Percentiles rank a stretch among this genome's conserved stretches.
Conservation (phyloP, 345 rosid species). For the Eucalyptus marginata region DNA sequence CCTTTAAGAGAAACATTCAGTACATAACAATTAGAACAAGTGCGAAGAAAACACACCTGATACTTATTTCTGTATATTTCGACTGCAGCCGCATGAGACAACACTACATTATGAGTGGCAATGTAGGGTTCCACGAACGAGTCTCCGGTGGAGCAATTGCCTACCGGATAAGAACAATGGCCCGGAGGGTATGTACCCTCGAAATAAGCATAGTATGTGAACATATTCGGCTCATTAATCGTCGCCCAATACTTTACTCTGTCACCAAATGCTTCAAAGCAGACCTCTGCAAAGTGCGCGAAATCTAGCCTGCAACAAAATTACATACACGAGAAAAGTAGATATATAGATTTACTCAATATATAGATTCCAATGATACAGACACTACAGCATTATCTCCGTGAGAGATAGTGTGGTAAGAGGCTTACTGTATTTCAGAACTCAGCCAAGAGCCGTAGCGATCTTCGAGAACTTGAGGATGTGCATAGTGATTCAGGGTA, state of each 20-base stretch:
- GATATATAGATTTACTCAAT: background rate
- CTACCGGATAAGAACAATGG: conserved; percentile 29
- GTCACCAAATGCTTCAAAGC: conserved; percentile 52
- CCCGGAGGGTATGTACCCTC: conserved; percentile 29
- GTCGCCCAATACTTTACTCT: conserved; percentile 57
- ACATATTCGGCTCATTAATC: conserved; percentile 44
- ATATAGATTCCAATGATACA: background rate
- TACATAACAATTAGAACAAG: background rate
- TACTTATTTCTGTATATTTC: conserved; percentile 9
- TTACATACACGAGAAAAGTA: background rate
- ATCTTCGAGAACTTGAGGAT: conserved; percentile 5
- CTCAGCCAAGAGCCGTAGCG: conserved; percentile 12
- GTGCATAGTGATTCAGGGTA: conserved; percentile 5
- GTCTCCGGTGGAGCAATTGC: conserved; percentile 40
- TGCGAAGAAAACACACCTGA: background rate
- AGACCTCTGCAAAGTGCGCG: conserved; percentile 30
- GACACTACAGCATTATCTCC: background rate
- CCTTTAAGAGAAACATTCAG: background rate
- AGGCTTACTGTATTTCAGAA: conserved; percentile 2
- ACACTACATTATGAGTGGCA: conserved; percentile 38
- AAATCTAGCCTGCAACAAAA: conserved; percentile 38
- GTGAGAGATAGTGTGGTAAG: background rate
- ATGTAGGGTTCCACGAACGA: conserved; percentile 43
- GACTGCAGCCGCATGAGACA: conserved; percentile 12
- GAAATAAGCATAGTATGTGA: conserved; percentile 7